Conservation (phyloP, 1,284 basidiomycete genomes). For the Rhodofomes roseus region DNA sequence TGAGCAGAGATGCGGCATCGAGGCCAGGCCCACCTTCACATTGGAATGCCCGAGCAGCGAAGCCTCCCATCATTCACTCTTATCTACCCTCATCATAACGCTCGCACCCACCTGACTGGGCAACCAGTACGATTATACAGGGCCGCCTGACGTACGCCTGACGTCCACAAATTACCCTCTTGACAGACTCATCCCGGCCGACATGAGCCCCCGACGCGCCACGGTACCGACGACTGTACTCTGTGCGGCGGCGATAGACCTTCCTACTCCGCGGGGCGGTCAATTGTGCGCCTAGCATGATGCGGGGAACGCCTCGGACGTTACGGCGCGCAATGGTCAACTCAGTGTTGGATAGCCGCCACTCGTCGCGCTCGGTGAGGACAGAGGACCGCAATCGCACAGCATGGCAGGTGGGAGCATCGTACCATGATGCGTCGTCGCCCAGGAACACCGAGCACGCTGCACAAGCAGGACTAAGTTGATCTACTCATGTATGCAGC, state of each 20-base stretch:
- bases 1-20: neutral
- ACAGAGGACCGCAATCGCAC: neutral
- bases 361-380: neutral
- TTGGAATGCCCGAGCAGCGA: slow-evolving; percentile 8
- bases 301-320: neutral
- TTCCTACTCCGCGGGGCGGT: neutral
- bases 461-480: neutral
- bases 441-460: neutral
- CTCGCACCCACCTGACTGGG: slow-evolving; percentile 11
- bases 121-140: slow-evolving; percentile 4
- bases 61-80: slow-evolving; percentile 23
- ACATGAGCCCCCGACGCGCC: neutral
- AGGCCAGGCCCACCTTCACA: slow-evolving; percentile 20
- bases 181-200: neutral
- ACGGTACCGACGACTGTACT: neutral
- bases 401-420: neutral
- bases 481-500: slow-evolving; percentile 3
- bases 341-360: neutral
- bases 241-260: neutral
- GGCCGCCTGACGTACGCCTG: slow-evolving; percentile 22
- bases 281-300: neutral
- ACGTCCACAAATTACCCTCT: slow-evolving; percentile 7
- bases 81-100: slow-evolving; percentile 23
- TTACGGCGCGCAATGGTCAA: neutral
- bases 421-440: neutral